phyloP scores from a whole-genome alignment of 139 green algal genomes.

The Trebouxia sp. region DNA sequence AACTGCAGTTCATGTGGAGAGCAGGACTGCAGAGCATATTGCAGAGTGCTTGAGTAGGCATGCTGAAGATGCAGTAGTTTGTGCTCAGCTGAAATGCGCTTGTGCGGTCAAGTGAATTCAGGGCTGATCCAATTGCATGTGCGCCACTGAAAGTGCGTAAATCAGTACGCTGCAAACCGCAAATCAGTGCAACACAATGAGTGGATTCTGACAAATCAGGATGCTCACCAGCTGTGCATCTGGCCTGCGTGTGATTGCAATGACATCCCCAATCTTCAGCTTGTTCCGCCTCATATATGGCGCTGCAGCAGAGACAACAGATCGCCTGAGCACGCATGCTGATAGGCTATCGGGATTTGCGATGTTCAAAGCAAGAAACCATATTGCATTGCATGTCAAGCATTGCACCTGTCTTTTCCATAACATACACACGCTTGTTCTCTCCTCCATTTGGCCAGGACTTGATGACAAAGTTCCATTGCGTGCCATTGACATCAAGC shows the following conservation, averaged over 20 bases:
- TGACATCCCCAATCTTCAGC: slow-evolving; percentile 24
- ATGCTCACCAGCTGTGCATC: slow-evolving; percentile 19
- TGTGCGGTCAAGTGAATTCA: too few relatives aligned
- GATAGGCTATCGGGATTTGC: background rate
- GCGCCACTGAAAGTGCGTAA: too few relatives aligned
- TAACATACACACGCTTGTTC: slow-evolving; percentile 26
- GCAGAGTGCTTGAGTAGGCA: too few relatives aligned
- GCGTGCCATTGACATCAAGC: background rate
- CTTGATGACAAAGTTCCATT: slow-evolving; percentile 25
- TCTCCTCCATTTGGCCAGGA: slow-evolving; percentile 26
- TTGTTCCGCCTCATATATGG: slow-evolving; percentile 3
- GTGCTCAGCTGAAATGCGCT: too few relatives aligned
- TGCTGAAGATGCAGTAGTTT: too few relatives aligned
- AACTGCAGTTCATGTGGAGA: too few relatives aligned
- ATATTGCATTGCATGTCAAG: background rate
- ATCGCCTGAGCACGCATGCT: background rate
- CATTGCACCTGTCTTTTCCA: slow-evolving; percentile 26
- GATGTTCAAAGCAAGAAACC: background rate
- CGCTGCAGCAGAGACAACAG: background rate
- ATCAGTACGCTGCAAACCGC: too few relatives aligned
- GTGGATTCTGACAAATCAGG: background rate
- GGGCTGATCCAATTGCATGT: too few relatives aligned
- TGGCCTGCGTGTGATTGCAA: slow-evolving; percentile 16
- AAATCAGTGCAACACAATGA: background rate
- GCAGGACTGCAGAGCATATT: too few relatives aligned